A percentile compares a stretch with the other conserved stretches of the same genome.
Evolutionary conservation across 2,329 filamentous ascomycete genomes (phyloP).

Genomic region (Exophiala sp.): DNA sequence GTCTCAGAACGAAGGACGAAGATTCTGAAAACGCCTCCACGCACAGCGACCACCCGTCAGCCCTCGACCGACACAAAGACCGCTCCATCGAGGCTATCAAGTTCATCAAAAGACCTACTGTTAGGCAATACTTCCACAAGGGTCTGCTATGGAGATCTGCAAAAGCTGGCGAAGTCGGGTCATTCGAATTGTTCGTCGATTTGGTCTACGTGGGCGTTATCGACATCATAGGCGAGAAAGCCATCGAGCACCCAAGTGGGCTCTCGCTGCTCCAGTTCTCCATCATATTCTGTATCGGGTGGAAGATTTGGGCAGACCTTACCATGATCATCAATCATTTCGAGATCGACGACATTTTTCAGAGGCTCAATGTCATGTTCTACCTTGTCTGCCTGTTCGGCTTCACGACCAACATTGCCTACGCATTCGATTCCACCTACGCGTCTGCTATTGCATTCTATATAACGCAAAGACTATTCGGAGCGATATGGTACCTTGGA

Average conservation of each 20-base stretch:
- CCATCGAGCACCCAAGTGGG: constrained; percentile 55
- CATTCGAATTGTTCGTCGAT: constrained; percentile 64
- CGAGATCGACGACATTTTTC: constrained; percentile 59
- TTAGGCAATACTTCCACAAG: constrained; percentile 65
- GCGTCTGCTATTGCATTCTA: constrained; percentile 60
- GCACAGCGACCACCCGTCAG: constrained; percentile 24
- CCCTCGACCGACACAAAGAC: constrained; percentile 28
- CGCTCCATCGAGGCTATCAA: constrained; percentile 45
- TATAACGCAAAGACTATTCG: constrained; percentile 55
- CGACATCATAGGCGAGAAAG: constrained; percentile 60
- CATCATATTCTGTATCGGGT: constrained; percentile 56
- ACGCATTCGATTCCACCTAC: constrained; percentile 55
- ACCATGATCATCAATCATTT: constrained; percentile 58
- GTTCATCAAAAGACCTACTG: constrained; percentile 57
- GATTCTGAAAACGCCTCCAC: constrained; percentile 26
- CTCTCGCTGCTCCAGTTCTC: constrained; percentile 56
- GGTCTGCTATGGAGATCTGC: constrained; percentile 61
- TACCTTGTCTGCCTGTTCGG: constrained; percentile 60
- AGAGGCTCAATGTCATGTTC: constrained; percentile 58
- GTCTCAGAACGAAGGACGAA: constrained; percentile 50
- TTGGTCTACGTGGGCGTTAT: constrained; percentile 63
- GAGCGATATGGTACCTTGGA: constrained; percentile 39
- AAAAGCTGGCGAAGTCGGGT: constrained; percentile 57
- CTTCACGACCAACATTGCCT: constrained; percentile 48
- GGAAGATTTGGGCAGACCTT: constrained; percentile 17